Percentiles rank a stretch among this genome's conserved stretches.
Evolutionary conservation across 768 basidiomycete genomes (phyloP).

Genomic region (Podaxis sp.): DNA sequence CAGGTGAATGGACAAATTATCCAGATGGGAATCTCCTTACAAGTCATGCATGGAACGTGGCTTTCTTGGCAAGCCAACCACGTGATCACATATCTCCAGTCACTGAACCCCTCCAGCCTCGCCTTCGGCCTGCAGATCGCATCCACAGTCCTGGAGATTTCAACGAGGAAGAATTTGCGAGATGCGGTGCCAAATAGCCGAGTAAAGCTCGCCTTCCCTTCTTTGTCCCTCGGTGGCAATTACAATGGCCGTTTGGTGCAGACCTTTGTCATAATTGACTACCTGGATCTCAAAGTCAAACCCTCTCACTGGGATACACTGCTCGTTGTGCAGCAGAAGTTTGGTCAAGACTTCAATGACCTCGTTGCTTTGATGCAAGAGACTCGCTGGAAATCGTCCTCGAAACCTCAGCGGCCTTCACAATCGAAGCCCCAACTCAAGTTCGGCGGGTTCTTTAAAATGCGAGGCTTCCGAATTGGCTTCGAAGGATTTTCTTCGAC

Average conservation of each 20-base stretch:
- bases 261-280: slow-evolving; percentile 61
- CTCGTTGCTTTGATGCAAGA: slow-evolving; percentile 66
- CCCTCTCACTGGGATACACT: slow-evolving; percentile 84
- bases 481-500: slow-evolving; percentile 73
- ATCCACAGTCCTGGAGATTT: slow-evolving; percentile 62
- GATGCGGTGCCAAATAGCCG: slow-evolving; percentile 42
- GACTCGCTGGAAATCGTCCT: slow-evolving; percentile 39
- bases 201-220: slow-evolving; percentile 66
- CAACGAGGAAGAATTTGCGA: slow-evolving; percentile 40
- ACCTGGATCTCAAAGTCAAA: slow-evolving; percentile 72
- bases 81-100: slow-evolving; percentile 46
- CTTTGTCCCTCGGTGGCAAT: slow-evolving; percentile 60
- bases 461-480: slow-evolving; percentile 80
- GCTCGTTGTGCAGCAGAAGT: slow-evolving; percentile 83
- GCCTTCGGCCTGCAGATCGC: slow-evolving; percentile 66
- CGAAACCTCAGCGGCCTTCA: slow-evolving; percentile 18
- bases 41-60: slow-evolving; percentile 90
- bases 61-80: slow-evolving; percentile 69
- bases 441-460: slow-evolving; percentile 57
- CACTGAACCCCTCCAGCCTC: slow-evolving; percentile 31
- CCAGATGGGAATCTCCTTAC: slow-evolving; percentile 60
- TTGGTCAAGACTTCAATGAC: slow-evolving; percentile 87
- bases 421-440: slow-evolving; percentile 18
- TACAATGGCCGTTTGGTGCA: slow-evolving; percentile 51
- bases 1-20: slow-evolving; percentile 55